Evolutionary conservation across 2,329 filamentous ascomycete species (phyloP), one percentile per base, ranked within the genome.

Genomic region (Diplocarpon rosae): DNA sequence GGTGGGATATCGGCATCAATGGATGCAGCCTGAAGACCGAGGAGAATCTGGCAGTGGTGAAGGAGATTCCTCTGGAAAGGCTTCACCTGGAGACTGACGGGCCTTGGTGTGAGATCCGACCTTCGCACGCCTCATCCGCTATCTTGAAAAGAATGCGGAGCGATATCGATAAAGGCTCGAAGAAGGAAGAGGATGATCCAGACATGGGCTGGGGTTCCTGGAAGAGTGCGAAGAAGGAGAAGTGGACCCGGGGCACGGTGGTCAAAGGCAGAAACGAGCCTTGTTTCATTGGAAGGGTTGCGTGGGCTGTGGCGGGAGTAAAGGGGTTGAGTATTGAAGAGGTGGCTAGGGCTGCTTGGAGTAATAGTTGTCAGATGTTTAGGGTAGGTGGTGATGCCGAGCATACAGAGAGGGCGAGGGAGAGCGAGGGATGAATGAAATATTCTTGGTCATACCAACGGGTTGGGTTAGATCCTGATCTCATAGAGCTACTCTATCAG

Each of bases 41-140:
- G 10, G 87, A 95, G 61, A 98, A 96, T 57, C 76, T 94, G 33
- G 80, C 76, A 12, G 89, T 95, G 2, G 87, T 95, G 10, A 78
- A 74, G 51, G 76, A 82, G 48, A 78, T 96, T 32, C 83, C 80
- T 10, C 68, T 98, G 10, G 79, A 89, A 45, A 69, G 81, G 37
- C 65, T 98, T 43, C 93, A 96, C 74, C 78, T 98, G 38, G 92
- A 98, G 71, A 98, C 92, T 0, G 92, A 98, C 62, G 92, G 92
- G 2, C 92, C 92, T 2, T 98, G 92, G 85, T 98, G 92, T 60
- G 92, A 98, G 63, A 90, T 98, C 47, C 73, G 92, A 17, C 82
- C 88, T 1, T 86, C 78, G 27, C 90, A 98, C 65, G 88, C 89
- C 27, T 87, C 86, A 43, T 43, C 33, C 29, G 49, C 43, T 45